These are phyloP conservation scores for Adenanthera pavonina DNA, from an alignment of 306 rosid genomes.

Conservation along the genomic window DNA sequence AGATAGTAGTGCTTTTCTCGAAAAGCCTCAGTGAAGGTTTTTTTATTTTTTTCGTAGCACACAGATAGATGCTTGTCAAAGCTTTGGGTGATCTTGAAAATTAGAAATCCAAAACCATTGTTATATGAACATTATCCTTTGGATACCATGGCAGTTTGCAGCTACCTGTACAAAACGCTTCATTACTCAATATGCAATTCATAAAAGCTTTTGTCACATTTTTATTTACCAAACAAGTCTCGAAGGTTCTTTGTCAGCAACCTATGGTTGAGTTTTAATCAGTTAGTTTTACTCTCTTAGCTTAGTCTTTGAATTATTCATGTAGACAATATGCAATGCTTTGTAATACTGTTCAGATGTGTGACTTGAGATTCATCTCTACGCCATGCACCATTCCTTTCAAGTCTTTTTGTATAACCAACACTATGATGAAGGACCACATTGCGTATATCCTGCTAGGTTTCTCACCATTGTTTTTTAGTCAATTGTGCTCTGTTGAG, in stretches of 20 bases:
- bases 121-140: not conserved
- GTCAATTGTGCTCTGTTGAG: slow-evolving; percentile 2
- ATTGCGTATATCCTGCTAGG: not conserved
- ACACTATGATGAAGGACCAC: no score
- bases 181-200: not conserved
- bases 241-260: not conserved
- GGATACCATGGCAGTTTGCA: not conserved
- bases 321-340: not conserved
- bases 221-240: not conserved
- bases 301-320: not conserved
- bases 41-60: not conserved
- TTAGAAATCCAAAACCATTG: not conserved
- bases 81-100: not conserved
- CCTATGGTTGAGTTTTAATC: not conserved
- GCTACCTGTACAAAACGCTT: not conserved
- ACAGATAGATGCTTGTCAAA: not conserved
- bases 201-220: not conserved
- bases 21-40: not conserved
- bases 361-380: not conserved
- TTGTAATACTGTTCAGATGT: no score
- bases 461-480: slow-evolving; percentile 9
- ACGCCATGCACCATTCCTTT: not conserved
- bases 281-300: not conserved
- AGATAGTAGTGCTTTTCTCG: not conserved
- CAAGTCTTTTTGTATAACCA: not conserved